Evolutionary conservation across 2,329 filamentous ascomycete genomes (phyloP).

Genomic region (Ascochyta rabiei): DNA sequence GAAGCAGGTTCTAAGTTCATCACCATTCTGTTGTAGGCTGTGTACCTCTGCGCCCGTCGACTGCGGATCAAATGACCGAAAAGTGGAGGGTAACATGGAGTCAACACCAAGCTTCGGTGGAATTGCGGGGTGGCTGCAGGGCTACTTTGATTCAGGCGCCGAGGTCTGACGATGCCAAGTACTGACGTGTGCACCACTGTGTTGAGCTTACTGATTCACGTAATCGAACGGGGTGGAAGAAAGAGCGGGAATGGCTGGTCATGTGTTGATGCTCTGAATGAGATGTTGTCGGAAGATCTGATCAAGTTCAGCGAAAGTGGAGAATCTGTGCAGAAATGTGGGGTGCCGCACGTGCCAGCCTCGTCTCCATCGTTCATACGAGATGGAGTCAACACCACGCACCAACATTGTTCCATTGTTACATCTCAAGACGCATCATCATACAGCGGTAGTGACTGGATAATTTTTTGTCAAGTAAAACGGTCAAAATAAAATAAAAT

Average conservation of each 20-base stretch:
- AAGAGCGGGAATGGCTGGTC: not conserved
- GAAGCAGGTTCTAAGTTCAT: not conserved
- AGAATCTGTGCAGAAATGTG: not conserved
- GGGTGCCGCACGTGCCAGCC: not conserved
- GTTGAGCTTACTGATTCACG: not conserved
- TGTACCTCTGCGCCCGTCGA: not conserved
- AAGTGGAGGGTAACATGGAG: slow-evolving; percentile 6
- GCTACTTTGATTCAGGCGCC: not conserved
- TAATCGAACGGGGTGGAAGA: not conserved
- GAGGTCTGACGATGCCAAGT: slow-evolving; percentile 7
- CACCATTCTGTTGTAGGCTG: slow-evolving; percentile 1
- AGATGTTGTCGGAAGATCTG: not conserved
- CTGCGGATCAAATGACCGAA: slow-evolving; percentile 11
- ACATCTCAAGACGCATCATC: not conserved
- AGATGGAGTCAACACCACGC: not conserved
- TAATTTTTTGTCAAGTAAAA: not conserved
- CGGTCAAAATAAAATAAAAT: not conserved
- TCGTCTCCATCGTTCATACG: not conserved
- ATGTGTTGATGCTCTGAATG: not conserved
- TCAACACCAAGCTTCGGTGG: slow-evolving; percentile 8
- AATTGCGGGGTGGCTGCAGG: slow-evolving; percentile 17
- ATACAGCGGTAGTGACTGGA: not conserved
- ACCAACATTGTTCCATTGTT: no score
- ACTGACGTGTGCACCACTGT: not conserved
- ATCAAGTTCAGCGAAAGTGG: not conserved